Evolutionary conservation across 2,329 filamentous ascomycete genomes (phyloP).

Genomic region (Apiospora aurea): DNA sequence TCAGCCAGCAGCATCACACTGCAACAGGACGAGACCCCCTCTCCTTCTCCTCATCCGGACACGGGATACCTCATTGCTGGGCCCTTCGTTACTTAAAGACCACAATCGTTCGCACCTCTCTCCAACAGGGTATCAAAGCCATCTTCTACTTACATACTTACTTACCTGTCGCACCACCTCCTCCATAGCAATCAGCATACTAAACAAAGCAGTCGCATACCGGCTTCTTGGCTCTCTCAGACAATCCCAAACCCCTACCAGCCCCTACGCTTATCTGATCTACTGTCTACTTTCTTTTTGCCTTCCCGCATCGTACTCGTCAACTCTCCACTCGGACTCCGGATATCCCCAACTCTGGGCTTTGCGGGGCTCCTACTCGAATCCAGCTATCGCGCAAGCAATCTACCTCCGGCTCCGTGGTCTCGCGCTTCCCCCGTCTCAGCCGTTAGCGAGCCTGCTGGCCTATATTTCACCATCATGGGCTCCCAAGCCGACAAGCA

Average conservation of each 20-base stretch:
- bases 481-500: slow-evolving; percentile 35
- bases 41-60: not conserved
- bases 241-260: not conserved
- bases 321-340: slow-evolving; percentile 34
- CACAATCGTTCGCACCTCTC: slow-evolving; percentile 15
- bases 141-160: not conserved
- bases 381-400: not conserved
- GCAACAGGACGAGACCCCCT: not conserved
- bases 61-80: not conserved
- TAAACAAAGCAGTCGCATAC: not conserved
- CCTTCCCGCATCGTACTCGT: not conserved
- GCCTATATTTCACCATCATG: slow-evolving; percentile 24
- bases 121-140: not conserved
- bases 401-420: slow-evolving; percentile 28
- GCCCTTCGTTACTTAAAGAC: slow-evolving; percentile 1
- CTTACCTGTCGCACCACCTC: not conserved
- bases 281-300: not conserved
- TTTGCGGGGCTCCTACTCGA: not conserved
- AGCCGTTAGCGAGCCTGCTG: slow-evolving; percentile 10
- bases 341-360: slow-evolving; percentile 42
- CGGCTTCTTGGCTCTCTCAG: not conserved
- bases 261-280: not conserved
- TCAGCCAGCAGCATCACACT: slow-evolving; percentile 9
- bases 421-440: not conserved
- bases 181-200: not conserved